A percentile compares a stretch with the other conserved stretches of the same genome.
Conservation (phyloP, 208 protist genomes). For the Trypanosoma grayi region DNA sequence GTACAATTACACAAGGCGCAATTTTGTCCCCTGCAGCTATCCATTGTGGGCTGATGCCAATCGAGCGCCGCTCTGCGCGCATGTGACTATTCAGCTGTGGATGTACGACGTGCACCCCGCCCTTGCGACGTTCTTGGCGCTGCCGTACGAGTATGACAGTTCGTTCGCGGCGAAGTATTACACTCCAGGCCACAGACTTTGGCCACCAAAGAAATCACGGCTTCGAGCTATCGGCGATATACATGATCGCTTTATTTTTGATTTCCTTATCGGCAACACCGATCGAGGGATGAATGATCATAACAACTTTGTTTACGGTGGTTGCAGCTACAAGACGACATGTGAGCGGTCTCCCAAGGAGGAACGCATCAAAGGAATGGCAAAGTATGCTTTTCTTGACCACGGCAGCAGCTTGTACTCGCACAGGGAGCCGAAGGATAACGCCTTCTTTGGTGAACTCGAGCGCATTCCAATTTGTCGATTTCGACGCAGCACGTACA, state of each 20-base stretch:
- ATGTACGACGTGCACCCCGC: slow-evolving; percentile 81
- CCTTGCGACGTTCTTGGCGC: slow-evolving; percentile 60
- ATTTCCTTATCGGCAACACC: slow-evolving; percentile 82
- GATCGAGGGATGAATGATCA: slow-evolving; percentile 82
- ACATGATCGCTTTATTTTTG: slow-evolving; percentile 77
- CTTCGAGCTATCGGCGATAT: slow-evolving; percentile 73
- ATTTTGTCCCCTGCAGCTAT: slow-evolving; percentile 56
- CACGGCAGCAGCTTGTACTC: slow-evolving; percentile 85
- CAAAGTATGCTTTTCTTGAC: slow-evolving; percentile 82
- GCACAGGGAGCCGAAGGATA: slow-evolving; percentile 62
- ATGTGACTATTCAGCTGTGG: slow-evolving; percentile 78
- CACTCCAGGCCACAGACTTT: slow-evolving; percentile 52
- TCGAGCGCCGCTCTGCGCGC: slow-evolving; percentile 30
- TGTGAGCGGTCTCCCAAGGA: slow-evolving; percentile 31
- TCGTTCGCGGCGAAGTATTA: slow-evolving; percentile 69
- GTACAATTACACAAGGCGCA: slow-evolving; percentile 58
- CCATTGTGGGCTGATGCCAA: slow-evolving; percentile 5
- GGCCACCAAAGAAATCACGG: slow-evolving; percentile 45
- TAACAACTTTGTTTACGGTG: slow-evolving; percentile 89
- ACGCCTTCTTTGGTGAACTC: slow-evolving; percentile 58
- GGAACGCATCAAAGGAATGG: slow-evolving; percentile 49
- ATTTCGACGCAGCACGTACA: slow-evolving; percentile 58
- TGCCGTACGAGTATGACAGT: slow-evolving; percentile 60
- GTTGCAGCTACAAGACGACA: slow-evolving; percentile 56
- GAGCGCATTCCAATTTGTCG: slow-evolving; percentile 63